Base-by-base conservation (phyloP, 805 yeast genomes). In the Metschnikowia dekortorum region DNA sequence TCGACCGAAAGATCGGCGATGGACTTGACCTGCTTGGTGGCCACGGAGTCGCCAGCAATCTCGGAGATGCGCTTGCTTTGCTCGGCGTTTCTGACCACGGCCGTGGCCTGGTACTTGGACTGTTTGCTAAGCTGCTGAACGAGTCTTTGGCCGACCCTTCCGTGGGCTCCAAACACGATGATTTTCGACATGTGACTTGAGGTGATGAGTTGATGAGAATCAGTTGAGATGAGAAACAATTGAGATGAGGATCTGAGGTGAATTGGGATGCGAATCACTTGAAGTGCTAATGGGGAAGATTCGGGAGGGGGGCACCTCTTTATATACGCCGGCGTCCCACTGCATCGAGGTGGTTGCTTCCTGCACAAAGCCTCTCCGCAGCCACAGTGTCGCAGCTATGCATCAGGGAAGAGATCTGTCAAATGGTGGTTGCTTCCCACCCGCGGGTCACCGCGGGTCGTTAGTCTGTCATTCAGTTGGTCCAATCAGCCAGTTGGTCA, bases 161-260 rank as follows among this genome's bases (percentile, higher is more conserved):
- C 87, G 61, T 81, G 80, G 18, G 85, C 84, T 37, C 88, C 88
- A 48, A 83, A 65, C 18, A 83, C 61, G 13, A 60, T 51, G 2
- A 60, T 49, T 33, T 48, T 52, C 2, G 52, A 46, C 50, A 47
- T 49, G 11, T 1, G 22, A 22, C 22, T 22, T 22, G 22, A 3
- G 4, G 22, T 22, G 22, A 22, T 30, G 10, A 30, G 10, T 3
- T 3, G 32, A 30, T 22, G 32, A 16, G 18, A 4, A 30, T 30
- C 32, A 30, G 1, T 30, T 4, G 22, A 22, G 5, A 4, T 22
- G 5, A 22, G 3, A 16, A 16, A 16, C 18, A 16, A 16, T 16
- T 30, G 10, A 30, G 10, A 2, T 3, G 32, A 30, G 32, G 1
- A 30, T 30, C 32, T 22, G 22, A 22, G 22, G 22, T 22, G 22